Evolutionary conservation across 2,329 filamentous ascomycete genomes (phyloP).

Genomic region (Karstenula rhodostoma): DNA sequence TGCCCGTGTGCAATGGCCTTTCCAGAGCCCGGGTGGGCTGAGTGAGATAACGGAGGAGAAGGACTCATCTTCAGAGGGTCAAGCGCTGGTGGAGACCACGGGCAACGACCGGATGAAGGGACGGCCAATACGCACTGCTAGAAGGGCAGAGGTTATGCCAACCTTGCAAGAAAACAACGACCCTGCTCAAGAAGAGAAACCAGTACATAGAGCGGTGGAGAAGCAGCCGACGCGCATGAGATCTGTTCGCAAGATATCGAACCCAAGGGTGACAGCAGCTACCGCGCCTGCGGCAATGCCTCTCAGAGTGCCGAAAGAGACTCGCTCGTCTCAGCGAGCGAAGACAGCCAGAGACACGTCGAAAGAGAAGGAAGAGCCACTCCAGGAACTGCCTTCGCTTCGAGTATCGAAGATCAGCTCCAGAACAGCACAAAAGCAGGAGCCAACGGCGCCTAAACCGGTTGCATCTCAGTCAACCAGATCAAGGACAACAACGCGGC

Average conservation of each 20-base stretch:
- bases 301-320: conserved; percentile 38
- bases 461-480: conserved; percentile 26
- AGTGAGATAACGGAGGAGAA: conserved; percentile 53
- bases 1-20: conserved; percentile 49
- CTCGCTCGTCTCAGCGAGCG: conserved; percentile 36
- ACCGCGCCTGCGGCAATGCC: conserved; percentile 40
- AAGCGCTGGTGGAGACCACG: conserved; percentile 54
- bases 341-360: conserved; percentile 33
- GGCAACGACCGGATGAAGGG: conserved; percentile 52
- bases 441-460: conserved; percentile 27
- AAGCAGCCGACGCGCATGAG: conserved; percentile 48
- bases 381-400: conserved; percentile 36
- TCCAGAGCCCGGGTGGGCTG: conserved; percentile 40
- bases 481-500: conserved; percentile 28
- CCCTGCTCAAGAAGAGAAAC: conserved; percentile 37
- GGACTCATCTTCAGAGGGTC: conserved; percentile 49
- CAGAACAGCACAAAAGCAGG: conserved; percentile 29
- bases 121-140: conserved; percentile 31
- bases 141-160: conserved; percentile 36
- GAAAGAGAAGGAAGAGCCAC: conserved; percentile 33
- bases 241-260: conserved; percentile 46
- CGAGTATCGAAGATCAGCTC: conserved; percentile 30
- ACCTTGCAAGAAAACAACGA: conserved; percentile 49
- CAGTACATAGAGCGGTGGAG: conserved; percentile 39
- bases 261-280: conserved; percentile 42